These are phyloP conservation scores for Rubus idaeus DNA, from an alignment of 306 rosid species.

Conservation along the genomic window DNA sequence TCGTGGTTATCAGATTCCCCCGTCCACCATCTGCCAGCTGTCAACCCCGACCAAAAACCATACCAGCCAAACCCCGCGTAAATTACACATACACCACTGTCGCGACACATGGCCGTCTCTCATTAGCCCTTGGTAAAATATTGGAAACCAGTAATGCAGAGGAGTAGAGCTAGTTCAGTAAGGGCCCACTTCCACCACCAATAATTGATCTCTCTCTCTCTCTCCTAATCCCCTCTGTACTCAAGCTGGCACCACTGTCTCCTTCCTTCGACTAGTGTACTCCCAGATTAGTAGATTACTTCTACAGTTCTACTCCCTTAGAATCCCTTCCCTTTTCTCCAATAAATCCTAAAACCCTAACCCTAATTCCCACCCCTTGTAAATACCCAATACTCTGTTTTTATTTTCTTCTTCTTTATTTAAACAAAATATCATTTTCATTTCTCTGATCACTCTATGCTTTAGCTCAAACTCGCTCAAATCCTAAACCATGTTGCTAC, in stretches of 20 bases:
- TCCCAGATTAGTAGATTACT: background rate
- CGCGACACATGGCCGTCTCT: background rate
- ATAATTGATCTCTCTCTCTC: conserved; percentile 61
- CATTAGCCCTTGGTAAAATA: accelerated
- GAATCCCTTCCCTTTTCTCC: background rate
- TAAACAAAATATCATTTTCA: background rate
- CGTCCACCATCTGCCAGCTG: conserved; percentile 1
- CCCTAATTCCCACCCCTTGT: background rate
- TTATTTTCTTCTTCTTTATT: background rate
- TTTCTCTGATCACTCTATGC: background rate
- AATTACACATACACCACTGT: background rate
- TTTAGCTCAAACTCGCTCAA: background rate
- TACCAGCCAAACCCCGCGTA: background rate
- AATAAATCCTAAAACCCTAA: conserved; percentile 21
- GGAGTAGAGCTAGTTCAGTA: background rate
- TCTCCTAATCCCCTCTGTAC: conserved; percentile 52
- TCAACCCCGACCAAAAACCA: background rate
- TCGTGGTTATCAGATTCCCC: conserved; percentile 13
- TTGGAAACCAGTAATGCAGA: background rate
- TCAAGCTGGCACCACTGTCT: conserved; percentile 58
- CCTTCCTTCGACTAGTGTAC: conserved; percentile 14
- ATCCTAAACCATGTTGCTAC: conserved; percentile 10
- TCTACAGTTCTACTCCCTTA: conserved; percentile 1
- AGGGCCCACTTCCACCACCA: conserved; percentile 47
- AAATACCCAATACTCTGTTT: background rate